Conservation (phyloP, 1,284 basidiomycete species). For the Irpex lacteus region DNA sequence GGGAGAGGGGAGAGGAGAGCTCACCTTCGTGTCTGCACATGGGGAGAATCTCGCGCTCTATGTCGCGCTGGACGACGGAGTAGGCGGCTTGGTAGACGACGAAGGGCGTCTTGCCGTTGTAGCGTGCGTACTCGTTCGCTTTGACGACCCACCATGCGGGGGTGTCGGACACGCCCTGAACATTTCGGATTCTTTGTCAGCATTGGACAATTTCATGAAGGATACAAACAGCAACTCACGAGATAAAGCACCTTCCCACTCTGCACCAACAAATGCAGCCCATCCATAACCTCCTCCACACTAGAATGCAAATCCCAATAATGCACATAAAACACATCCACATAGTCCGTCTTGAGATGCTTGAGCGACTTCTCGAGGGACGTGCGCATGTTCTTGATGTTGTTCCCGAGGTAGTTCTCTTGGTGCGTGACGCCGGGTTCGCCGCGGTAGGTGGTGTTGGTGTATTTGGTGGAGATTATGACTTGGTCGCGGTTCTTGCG, state of each 20-base stretch:
- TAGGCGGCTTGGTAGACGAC: conserved; percentile 56
- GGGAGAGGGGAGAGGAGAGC: background rate
- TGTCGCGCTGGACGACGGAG: conserved; percentile 46
- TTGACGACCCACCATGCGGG: conserved; percentile 55
- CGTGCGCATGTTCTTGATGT: conserved; percentile 5
- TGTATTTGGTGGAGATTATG: conserved; percentile 44
- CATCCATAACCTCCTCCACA: conserved; percentile 12
- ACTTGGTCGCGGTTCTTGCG: conserved; percentile 40
- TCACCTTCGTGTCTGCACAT: conserved; percentile 34
- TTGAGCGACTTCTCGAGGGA: conserved; percentile 1
- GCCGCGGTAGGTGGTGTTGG: conserved; percentile 31
- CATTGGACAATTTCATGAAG: background rate
- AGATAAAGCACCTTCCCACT: conserved; percentile 9
- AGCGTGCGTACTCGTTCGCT: conserved; percentile 51
- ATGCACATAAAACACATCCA: conserved; percentile 11
- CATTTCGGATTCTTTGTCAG: background rate
- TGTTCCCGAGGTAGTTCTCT: conserved; percentile 41
- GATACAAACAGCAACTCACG: background rate
- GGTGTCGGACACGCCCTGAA: conserved; percentile 37
- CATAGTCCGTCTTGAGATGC: conserved; percentile 8
- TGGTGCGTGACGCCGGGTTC: conserved; percentile 29
- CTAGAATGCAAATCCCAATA: conserved; percentile 8
- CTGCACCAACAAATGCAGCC: conserved; percentile 9
- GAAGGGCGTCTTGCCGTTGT: conserved; percentile 48
- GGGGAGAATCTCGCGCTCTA: conserved; percentile 62